Evolutionary conservation across 805 yeast genomes (phyloP).

Genomic region (Metschnikowia orientalis): DNA sequence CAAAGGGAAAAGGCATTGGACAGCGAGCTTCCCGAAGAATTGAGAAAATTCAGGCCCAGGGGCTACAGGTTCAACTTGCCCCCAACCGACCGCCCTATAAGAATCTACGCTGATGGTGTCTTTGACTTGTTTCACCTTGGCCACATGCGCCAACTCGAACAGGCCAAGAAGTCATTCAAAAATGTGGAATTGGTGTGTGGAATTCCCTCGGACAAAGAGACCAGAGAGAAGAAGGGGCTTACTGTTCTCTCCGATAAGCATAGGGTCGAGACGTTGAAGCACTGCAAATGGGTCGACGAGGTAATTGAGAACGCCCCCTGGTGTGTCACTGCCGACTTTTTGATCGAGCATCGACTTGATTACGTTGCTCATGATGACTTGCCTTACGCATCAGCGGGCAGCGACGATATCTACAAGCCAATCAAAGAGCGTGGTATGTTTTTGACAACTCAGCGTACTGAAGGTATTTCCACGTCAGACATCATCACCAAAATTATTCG

Average conservation of each 20-base stretch:
- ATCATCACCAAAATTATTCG: conserved; percentile 91
- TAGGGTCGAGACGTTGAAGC: conserved; percentile 84
- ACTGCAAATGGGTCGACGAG: conserved; percentile 97
- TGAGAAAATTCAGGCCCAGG: conserved; percentile 70
- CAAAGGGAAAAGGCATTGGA: conserved; percentile 59
- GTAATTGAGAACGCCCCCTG: conserved; percentile 94
- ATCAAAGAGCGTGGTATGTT: conserved; percentile 89
- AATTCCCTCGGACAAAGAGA: conserved; percentile 82
- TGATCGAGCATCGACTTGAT: conserved; percentile 77
- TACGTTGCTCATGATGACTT: conserved; percentile 97
- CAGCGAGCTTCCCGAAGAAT: conserved; percentile 60
- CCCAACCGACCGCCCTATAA: conserved; percentile 76
- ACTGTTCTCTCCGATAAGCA: conserved; percentile 88
- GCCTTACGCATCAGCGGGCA: conserved; percentile 86
- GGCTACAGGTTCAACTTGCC: conserved; percentile 81
- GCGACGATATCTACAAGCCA: conserved; percentile 90
- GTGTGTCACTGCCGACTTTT: conserved; percentile 82
- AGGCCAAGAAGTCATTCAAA: conserved; percentile 87
- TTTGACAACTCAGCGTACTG: conserved; percentile 92
- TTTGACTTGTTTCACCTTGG: conserved; percentile 96
- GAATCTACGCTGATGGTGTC: conserved; percentile 98
- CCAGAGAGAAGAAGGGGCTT: conserved; percentile 88
- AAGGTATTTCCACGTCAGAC: conserved; percentile 93
- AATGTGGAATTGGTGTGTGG: conserved; percentile 87
- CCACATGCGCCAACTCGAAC: conserved; percentile 96